Percentiles rank a stretch among this genome's conserved stretches.
phyloP scores from a whole-genome alignment of 225 moss, liverwort and hornwort genomes.

The Ulota crispa region DNA sequence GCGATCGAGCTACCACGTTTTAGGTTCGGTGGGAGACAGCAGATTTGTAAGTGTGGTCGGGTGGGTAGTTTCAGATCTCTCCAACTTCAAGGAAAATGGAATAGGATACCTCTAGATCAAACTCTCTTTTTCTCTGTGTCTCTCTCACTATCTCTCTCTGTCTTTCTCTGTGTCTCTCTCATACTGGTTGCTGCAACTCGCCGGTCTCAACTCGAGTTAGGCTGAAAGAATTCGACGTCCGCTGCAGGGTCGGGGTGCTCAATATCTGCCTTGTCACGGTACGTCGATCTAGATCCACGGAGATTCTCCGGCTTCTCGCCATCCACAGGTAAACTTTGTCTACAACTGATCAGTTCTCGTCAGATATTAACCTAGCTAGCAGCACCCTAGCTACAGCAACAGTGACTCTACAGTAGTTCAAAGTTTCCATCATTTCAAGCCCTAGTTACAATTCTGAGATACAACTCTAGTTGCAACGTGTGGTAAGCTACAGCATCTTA shows the following conservation, averaged over 20 bases:
- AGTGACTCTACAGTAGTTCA: background rate
- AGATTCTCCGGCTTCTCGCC: background rate
- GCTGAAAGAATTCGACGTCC: no score
- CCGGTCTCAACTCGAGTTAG: background rate
- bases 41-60: background rate
- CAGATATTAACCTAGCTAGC: no score
- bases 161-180: background rate
- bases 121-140: background rate
- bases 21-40: background rate
- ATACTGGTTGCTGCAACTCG: background rate
- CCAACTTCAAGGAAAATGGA: background rate
- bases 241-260: no score
- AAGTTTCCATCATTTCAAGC: background rate
- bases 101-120: background rate
- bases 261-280: background rate
- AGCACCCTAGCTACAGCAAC: background rate
- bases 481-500: background rate
- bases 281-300: background rate
- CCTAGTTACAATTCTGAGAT: background rate
- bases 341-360: background rate
- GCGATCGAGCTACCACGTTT: background rate
- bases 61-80: background rate
- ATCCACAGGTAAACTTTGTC: constrained; percentile 9
- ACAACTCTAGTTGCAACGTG: background rate
- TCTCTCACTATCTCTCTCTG: no score